A percentile compares a stretch with the other conserved stretches of the same genome.
phyloP scores from a whole-genome alignment of 352 stramenopile species.

The Globisporangium camurandrum region DNA sequence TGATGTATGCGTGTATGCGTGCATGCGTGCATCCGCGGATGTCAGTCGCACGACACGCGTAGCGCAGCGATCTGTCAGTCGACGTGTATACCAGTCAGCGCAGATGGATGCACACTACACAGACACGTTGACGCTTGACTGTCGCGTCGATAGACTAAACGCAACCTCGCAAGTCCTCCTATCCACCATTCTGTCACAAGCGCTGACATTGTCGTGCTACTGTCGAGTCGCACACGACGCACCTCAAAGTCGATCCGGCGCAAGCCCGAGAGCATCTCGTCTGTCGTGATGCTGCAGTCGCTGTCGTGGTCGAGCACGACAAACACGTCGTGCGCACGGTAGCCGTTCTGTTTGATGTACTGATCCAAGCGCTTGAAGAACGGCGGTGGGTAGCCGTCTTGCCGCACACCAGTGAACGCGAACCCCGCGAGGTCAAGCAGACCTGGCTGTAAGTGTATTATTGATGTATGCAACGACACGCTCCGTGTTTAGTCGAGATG shows the following conservation, averaged over 20 bases:
- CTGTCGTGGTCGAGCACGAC: slow-evolving; percentile 38
- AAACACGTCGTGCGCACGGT: slow-evolving; percentile 39
- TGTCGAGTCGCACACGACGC: neutral
- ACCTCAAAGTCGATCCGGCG: slow-evolving; percentile 42
- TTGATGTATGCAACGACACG: neutral
- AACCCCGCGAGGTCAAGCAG: slow-evolving; percentile 6
- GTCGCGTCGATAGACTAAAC: too few species aligned
- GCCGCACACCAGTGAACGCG: slow-evolving; percentile 6
- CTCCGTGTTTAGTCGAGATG: too few species aligned
- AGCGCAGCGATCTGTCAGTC: neutral
- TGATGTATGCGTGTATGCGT: too few species aligned
- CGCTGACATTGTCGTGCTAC: neutral
- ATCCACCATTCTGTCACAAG: neutral
- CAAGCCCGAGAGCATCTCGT: slow-evolving; percentile 41
- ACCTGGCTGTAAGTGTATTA: slow-evolving; percentile 1
- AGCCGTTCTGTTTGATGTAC: slow-evolving; percentile 40
- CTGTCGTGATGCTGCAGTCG: slow-evolving; percentile 22
- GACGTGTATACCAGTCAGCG: too few species aligned
- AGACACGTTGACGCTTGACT: too few species aligned
- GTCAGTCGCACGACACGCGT: too few species aligned
- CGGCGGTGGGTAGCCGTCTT: slow-evolving; percentile 34
- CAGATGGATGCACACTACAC: too few species aligned
- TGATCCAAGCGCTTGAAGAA: slow-evolving; percentile 48
- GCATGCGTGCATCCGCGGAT: too few species aligned
- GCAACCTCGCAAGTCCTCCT: too few species aligned